These are phyloP conservation scores for Colletotrichum noveboracense DNA, from an alignment of 2,329 filamentous ascomycete species.

Conservation along the genomic window DNA sequence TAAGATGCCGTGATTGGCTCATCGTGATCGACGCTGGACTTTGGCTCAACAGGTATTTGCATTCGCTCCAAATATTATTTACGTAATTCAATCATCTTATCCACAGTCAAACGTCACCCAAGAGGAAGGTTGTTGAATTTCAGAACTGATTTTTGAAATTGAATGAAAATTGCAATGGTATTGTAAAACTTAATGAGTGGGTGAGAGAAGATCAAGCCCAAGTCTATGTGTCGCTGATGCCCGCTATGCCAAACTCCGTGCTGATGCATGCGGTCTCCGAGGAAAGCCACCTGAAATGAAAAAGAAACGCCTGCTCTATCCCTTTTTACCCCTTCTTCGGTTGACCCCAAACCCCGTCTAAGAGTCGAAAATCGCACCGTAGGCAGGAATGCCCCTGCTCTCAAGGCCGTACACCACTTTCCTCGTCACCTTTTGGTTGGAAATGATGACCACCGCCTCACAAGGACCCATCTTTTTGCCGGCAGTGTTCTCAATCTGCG, in stretches of 20 bases:
- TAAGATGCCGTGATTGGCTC: background rate
- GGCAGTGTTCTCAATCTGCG: background rate
- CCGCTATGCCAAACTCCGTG: background rate
- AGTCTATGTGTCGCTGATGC: background rate
- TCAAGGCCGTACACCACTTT: constrained; percentile 74
- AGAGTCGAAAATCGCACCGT: constrained; percentile 76
- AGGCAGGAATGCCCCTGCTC: constrained; percentile 68
- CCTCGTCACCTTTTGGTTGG: constrained; percentile 71
- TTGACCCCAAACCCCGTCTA: constrained; percentile 11
- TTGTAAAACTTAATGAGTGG: background rate
- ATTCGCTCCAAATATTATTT: background rate
- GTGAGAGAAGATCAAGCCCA: background rate
- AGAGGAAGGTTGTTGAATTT: fast-evolving
- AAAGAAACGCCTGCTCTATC: background rate
- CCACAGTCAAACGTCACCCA: fast-evolving
- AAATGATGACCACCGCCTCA: constrained; percentile 77
- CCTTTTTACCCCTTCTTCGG: background rate
- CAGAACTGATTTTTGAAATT: fast-evolving
- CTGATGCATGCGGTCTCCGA: background rate
- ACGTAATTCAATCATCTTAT: background rate
- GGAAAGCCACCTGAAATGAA: background rate
- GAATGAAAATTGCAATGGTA: background rate
- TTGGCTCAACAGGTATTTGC: no score
- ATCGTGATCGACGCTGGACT: no score
- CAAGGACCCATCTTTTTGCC: constrained; percentile 45